Percentiles rank a stretch among this genome's conserved stretches.
Conservation (phyloP, 2,329 filamentous ascomycete genomes). For the Diaporthe batatas region DNA sequence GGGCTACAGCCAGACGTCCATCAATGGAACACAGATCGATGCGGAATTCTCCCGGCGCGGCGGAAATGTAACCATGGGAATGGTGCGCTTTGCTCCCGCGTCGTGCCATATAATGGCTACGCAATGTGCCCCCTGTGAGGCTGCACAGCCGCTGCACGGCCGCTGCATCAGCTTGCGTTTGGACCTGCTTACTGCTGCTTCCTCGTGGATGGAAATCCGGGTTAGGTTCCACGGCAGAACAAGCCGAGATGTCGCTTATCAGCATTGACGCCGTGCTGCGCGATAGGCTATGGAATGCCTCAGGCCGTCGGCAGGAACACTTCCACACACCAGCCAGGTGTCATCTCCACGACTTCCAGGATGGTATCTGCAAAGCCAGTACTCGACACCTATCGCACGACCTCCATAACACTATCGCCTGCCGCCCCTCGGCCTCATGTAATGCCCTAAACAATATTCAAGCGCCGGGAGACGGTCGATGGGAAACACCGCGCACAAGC, state of each 20-base stretch:
- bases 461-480: neutral
- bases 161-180: slow-evolving; percentile 13
- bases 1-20: neutral
- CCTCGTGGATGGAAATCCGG: neutral
- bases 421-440: neutral
- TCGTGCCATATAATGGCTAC: slow-evolving; percentile 1
- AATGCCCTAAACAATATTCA: neutral
- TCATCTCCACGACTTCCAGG: neutral
- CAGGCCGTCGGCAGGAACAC: neutral
- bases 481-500: slow-evolving; percentile 6
- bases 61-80: slow-evolving; percentile 5
- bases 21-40: neutral
- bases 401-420: neutral
- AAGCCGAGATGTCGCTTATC: slow-evolving; percentile 8
- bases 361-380: neutral
- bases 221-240: slow-evolving; percentile 27
- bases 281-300: slow-evolving; percentile 13
- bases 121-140: slow-evolving; percentile 1
- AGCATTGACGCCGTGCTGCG: slow-evolving; percentile 20
- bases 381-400: neutral
- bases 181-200: neutral
- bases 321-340: neutral
- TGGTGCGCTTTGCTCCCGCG: slow-evolving; percentile 2
- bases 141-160: slow-evolving; percentile 27
- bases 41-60: slow-evolving; percentile 1